Percentiles rank a stretch among this genome's conserved stretches.
Conservation (phyloP, 2,329 filamentous ascomycete species). For the Talaromyces funiculosus region DNA sequence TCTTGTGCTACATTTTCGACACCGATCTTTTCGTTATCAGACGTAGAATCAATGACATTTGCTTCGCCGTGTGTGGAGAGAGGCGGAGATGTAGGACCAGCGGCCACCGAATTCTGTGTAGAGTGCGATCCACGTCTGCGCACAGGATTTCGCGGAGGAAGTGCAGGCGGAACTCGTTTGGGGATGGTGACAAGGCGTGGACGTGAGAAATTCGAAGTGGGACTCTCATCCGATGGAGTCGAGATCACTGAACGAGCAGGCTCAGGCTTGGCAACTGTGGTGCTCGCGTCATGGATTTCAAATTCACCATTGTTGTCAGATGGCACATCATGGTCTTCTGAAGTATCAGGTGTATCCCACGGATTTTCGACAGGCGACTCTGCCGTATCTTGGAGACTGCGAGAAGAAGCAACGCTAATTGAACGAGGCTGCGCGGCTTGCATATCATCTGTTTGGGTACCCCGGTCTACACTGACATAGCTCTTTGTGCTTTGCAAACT, state of each 20-base stretch:
- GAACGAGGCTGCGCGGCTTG: slow-evolving; percentile 25
- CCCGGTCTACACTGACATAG: slow-evolving; percentile 51
- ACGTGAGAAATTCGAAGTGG: slow-evolving; percentile 64
- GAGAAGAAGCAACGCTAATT: slow-evolving; percentile 29
- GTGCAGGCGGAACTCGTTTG: slow-evolving; percentile 67
- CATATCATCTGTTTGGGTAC: slow-evolving; percentile 61
- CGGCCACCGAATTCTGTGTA: slow-evolving; percentile 21
- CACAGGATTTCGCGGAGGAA: slow-evolving; percentile 68
- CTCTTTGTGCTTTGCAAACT: slow-evolving; percentile 61
- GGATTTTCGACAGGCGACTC: slow-evolving; percentile 16
- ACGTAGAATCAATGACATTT: slow-evolving; percentile 13
- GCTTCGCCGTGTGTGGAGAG: slow-evolving; percentile 22
- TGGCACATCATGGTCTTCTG: slow-evolving; percentile 23
- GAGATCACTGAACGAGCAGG: slow-evolving; percentile 29
- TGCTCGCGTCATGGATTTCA: slow-evolving; percentile 44
- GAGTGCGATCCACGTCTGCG: slow-evolving; percentile 23
- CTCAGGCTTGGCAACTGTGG: slow-evolving; percentile 47
- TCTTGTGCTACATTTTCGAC: slow-evolving; percentile 21
- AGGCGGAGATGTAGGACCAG: slow-evolving; percentile 19
- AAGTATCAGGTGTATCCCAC: slow-evolving; percentile 22
- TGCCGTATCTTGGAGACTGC: slow-evolving; percentile 24
- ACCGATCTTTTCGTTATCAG: slow-evolving; percentile 1
- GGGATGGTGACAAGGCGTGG: slow-evolving; percentile 80
- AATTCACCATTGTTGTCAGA: slow-evolving; percentile 17
- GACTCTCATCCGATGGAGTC: slow-evolving; percentile 40